These are phyloP conservation scores for Mortierella antarctica DNA, from an alignment of 192 early-diverging fungal species.

Conservation along the genomic window DNA sequence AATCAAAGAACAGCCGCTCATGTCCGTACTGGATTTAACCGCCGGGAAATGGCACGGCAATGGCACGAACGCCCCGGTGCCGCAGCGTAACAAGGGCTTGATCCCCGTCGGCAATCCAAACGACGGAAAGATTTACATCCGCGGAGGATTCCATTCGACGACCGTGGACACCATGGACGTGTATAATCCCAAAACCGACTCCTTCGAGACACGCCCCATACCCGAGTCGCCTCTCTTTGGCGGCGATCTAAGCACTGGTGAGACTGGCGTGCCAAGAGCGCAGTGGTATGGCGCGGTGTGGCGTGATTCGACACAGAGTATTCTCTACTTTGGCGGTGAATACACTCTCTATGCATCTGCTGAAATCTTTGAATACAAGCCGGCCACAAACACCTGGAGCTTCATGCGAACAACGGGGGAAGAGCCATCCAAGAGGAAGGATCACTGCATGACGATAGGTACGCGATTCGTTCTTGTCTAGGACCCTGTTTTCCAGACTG, in stretches of 20 bases:
- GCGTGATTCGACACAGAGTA: conserved; percentile 11
- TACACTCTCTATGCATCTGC: background rate
- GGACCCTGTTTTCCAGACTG: background rate
- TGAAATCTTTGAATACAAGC: conserved; percentile 24
- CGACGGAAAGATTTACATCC: conserved; percentile 37
- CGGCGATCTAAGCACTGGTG: conserved; percentile 8
- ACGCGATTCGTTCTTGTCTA: background rate
- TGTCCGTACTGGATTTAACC: conserved; percentile 14
- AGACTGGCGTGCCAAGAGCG: background rate
- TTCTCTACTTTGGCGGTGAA: conserved; percentile 41
- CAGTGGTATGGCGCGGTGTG: conserved; percentile 28
- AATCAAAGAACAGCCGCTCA: conserved; percentile 1
- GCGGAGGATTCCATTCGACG: conserved; percentile 18
- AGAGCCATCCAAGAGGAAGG: conserved; percentile 9
- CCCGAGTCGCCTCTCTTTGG: background rate
- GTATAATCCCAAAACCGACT: conserved; percentile 21
- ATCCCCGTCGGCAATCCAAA: conserved; percentile 13
- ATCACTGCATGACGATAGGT: conserved; percentile 32
- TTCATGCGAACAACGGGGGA: conserved; percentile 8
- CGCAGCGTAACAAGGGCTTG: conserved; percentile 1
- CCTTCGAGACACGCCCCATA: conserved; percentile 1
- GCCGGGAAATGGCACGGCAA: conserved; percentile 13
- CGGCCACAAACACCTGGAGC: conserved; percentile 15
- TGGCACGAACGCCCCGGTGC: background rate
- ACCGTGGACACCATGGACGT: conserved; percentile 19